A percentile compares a stretch with the other conserved stretches of the same genome.
Conservation (phyloP, 228 moss, liverwort and hornwort genomes). For the Sphagnum magellanicum region DNA sequence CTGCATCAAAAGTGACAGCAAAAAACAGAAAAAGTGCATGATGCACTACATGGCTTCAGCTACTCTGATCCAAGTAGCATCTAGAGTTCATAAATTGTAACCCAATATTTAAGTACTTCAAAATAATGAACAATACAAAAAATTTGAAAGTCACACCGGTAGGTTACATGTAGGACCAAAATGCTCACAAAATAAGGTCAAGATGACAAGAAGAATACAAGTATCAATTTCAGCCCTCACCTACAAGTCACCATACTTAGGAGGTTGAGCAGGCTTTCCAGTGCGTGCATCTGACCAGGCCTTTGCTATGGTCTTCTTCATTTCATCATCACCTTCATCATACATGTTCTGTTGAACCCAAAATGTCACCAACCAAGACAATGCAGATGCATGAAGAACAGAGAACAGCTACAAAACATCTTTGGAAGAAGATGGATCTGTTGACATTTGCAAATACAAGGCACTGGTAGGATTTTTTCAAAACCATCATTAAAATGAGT, state of each 20-base stretch:
- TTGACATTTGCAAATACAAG: background rate
- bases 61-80: too few relatives aligned
- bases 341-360: conserved; percentile 62
- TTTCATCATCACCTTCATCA: conserved; percentile 78
- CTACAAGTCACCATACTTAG: conserved; percentile 1
- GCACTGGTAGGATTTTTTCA: background rate
- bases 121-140: too few relatives aligned
- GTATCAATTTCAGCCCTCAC: background rate
- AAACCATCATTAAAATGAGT: background rate
- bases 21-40: too few relatives aligned
- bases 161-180: too few relatives aligned
- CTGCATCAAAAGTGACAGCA: too few relatives aligned
- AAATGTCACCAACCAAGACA: background rate
- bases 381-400: background rate
- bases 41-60: too few relatives aligned
- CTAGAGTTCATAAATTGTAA: too few relatives aligned
- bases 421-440: background rate
- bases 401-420: background rate
- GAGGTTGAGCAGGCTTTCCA: conserved; percentile 18
- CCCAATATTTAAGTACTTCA: too few relatives aligned
- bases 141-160: too few relatives aligned
- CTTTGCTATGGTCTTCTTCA: conserved; percentile 85
- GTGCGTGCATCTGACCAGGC: conserved; percentile 72
- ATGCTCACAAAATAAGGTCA: background rate
- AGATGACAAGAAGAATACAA: background rate